Base-by-base conservation (phyloP, 2,329 filamentous ascomycete genomes). In the Alternaria sp. region DNA sequence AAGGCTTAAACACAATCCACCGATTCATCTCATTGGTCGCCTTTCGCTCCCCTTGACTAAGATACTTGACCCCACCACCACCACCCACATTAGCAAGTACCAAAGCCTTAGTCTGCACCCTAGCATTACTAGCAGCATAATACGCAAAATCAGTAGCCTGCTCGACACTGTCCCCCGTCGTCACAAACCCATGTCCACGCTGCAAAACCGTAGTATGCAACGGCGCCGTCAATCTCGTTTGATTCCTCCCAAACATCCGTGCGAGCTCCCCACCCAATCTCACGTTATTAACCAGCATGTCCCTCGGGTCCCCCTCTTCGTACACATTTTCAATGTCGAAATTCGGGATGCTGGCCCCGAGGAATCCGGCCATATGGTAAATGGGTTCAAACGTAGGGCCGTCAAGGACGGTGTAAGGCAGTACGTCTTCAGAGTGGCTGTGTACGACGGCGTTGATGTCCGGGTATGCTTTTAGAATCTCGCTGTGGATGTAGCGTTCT, bases 401-500 rank as follows among this genome's bases (percentile, higher is more conserved):
- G 5, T 44, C 46, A 13, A 57, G 23, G n/a, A 57, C 36, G 3
- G 54, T 58, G 56, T 80, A 82, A 0, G 80, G 80, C 5, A 82
- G 52, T 1, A 82, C 77, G 39, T 78, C 75, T 40, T 76, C 73
- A 21, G 70, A 63, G 62, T 82, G 80, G 13, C 75, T 77, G 61
- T 82, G 80, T 2, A 82, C 73, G 3, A 83, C 78, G 37, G 72
- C 72, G 28, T 81, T 77, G 9, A 82, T 74, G 5, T 68, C 72
- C 0, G 74, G 74, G 62, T 80, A 82, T 21, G 72, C 68, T 62
- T 80, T 81, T 62, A 81, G 78, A 9, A 81, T 78, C 58, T 78
- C 76, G 54, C 72, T 73, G 68, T 83, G 81, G 48, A 82, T 81
- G 63, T 74, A 78, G 13, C 80, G 71, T 66, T 83, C 80, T 2